Evolutionary conservation across 495 filamentous ascomycete species (phyloP).

Genomic region (Elasticomyces elasticus): DNA sequence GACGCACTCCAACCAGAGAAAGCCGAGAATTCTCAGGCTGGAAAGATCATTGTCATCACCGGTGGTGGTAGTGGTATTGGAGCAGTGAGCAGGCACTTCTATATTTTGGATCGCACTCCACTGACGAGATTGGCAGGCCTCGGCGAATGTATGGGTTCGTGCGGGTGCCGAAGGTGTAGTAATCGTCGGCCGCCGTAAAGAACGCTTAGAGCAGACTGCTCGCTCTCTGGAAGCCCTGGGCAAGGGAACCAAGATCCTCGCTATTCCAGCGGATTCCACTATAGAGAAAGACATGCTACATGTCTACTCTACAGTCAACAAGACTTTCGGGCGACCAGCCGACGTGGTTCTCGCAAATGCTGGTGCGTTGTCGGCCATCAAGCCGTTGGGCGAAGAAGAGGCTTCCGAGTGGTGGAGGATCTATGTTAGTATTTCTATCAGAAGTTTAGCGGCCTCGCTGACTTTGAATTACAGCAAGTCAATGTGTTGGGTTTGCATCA

Average conservation of each 20-base stretch:
- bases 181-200: slow-evolving; percentile 20
- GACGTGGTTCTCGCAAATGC: slow-evolving; percentile 22
- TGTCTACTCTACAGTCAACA: slow-evolving; percentile 10
- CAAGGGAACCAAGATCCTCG: neutral
- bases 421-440: neutral
- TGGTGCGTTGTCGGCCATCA: neutral
- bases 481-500: slow-evolving; percentile 16
- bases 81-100: too few species aligned
- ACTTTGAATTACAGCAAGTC: slow-evolving; percentile 4
- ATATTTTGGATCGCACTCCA: too few species aligned
- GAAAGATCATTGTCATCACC: slow-evolving; percentile 23
- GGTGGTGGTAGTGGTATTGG: slow-evolving; percentile 22
- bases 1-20: slow-evolving; percentile 8
- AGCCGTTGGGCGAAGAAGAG: slow-evolving; percentile 9
- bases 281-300: neutral
- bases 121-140: too few species aligned
- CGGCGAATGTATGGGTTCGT: slow-evolving; percentile 16
- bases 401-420: slow-evolving; percentile 14
- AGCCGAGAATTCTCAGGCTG: neutral
- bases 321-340: slow-evolving; percentile 15
- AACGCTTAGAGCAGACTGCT: slow-evolving; percentile 10
- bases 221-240: neutral
- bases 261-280: neutral
- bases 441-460: neutral
- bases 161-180: slow-evolving; percentile 21